Evolutionary conservation across 2,329 filamentous ascomycete species (phyloP), one percentile per base, ranked within the genome.

Genomic region (Ceratocystis cacaofunesta): DNA sequence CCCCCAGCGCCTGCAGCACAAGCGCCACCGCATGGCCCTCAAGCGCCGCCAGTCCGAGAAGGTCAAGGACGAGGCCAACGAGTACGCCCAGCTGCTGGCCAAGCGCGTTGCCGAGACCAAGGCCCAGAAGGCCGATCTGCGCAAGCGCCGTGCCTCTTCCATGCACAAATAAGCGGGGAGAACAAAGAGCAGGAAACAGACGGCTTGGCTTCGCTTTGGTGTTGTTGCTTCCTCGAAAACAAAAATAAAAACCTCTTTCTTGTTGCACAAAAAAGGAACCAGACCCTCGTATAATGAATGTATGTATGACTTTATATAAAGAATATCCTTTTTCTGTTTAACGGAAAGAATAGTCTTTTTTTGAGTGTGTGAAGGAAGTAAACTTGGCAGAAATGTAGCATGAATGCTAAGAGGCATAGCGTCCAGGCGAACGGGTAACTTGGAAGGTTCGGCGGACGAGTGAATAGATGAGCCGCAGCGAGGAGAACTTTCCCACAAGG

Each of bases 1-100:
- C 76, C 94, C 94, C 79, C 94, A 97, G 84, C 94, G 94, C 79
- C 91, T 99, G 77, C 94, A 99, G 86, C 94, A 96, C 89, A 99
- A 97, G 90, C 91, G 94, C 76, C 94, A 97, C 85, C 86, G 92
- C 74, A 83, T 95, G 75, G 92, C 94, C 76, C 88, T 99, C 82
- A 99, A 99, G 91, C 90, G 92, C 79, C 92, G 94, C 80, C 90
- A 91, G 77, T 82, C 92, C 76, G 94, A 99, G 85, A 89, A 92
- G 80, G 86, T 90, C 82, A 96, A 96, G 87, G 94, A 99, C 78
- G 92, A 95, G 84, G 94, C 94, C 76, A 92, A 90, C 82, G 94
- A 99, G 82, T 99, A 99, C 80, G 87, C 92, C 73, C 86, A 92
- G 80, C 80, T 97, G 78, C 85, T 99, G 70, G 90, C 94, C 82